Base-by-base conservation (phyloP, 805 yeast species). In the Hanseniaspora occidentalis region DNA sequence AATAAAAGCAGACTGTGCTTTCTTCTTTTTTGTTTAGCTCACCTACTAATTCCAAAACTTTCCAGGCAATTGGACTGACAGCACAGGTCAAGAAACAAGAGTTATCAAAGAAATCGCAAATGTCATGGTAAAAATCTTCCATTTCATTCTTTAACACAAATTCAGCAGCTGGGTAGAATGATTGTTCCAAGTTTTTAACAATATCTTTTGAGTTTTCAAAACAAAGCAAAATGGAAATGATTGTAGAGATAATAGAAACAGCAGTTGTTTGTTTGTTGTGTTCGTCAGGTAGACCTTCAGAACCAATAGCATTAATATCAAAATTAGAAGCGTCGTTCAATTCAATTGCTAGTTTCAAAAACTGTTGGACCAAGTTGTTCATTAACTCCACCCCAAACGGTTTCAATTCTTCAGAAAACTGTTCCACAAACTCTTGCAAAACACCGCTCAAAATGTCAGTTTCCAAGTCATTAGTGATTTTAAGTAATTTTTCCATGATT, bases 351-450 rank as follows among this genome's bases (percentile, higher is more conserved):
- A 84, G 56, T 47, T 71, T 67, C 52, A 83, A 52, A 52, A 88
- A 84, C 54, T 89, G 96, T 38, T 75, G 75, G 13, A 79, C 78
- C 50, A 81, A 62, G 53, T 77, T 72, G 56, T 54, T 61, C 56
- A 76, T 74, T 41, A 82, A 60, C 43, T 80, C 79, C n/a, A 75
- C 67, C 29, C 94, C 89, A 58, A 84, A 89, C 14, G 98, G 97
- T 45, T 86, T 92, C 49, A 89, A 67, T 59, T 89, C 94, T 47
- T 79, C 83, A 4, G 94, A 71, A 60, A 81, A 92, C 43, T 73
- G 75, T 54, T 88, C 96, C 23, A 89, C 96, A 56, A 92, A 80
- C 51, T 88, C 96, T 65, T 89, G 97, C 80, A 89, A 85, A 6
- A 89, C 95, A 19, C 80, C 82, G 18, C 94, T 76, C 22, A 92